These are phyloP conservation scores for Cyberlindnera subsufficiens DNA, from an alignment of 805 yeast species.

Conservation along the genomic window DNA sequence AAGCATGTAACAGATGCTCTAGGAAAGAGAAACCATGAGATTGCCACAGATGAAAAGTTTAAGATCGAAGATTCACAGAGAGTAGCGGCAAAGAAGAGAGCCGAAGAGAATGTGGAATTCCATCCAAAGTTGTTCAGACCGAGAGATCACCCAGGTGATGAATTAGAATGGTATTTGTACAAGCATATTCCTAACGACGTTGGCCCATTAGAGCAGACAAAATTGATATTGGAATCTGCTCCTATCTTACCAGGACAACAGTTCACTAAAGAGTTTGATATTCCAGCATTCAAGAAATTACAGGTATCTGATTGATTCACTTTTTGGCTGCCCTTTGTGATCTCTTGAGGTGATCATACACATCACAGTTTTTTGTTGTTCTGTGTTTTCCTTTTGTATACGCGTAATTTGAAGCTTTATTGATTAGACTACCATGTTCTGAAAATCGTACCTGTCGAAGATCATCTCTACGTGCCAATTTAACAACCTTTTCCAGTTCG, in stretches of 20 bases:
- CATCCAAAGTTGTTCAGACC: constrained; percentile 71
- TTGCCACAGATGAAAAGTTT: constrained; percentile 85
- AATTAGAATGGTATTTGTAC: constrained; percentile 61
- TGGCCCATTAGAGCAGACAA: constrained; percentile 47
- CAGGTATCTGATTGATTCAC: too few species aligned
- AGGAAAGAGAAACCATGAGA: constrained; percentile 68
- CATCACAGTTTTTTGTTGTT: background rate
- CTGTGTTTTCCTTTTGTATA: background rate
- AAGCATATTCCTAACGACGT: constrained; percentile 51
- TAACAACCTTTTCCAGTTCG: constrained; percentile 17
- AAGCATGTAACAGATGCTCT: constrained; percentile 73
- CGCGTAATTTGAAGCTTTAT: too few species aligned
- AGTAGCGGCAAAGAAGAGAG: constrained; percentile 60
- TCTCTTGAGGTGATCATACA: too few species aligned
- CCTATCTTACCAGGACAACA: constrained; percentile 83
- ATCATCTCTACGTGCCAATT: constrained; percentile 19
- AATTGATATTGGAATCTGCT: constrained; percentile 55
- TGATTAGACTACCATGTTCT: too few species aligned
- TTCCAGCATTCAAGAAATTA: constrained; percentile 60
- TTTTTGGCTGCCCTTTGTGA: too few species aligned
- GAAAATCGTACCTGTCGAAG: constrained; percentile 8
- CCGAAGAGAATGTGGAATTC: constrained; percentile 74
- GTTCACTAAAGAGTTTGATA: constrained; percentile 56
- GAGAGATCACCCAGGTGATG: constrained; percentile 29
- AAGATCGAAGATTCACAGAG: constrained; percentile 88